Base-by-base conservation (phyloP, 148 eudicot genomes). In the Pharnaceum exiguum region DNA sequence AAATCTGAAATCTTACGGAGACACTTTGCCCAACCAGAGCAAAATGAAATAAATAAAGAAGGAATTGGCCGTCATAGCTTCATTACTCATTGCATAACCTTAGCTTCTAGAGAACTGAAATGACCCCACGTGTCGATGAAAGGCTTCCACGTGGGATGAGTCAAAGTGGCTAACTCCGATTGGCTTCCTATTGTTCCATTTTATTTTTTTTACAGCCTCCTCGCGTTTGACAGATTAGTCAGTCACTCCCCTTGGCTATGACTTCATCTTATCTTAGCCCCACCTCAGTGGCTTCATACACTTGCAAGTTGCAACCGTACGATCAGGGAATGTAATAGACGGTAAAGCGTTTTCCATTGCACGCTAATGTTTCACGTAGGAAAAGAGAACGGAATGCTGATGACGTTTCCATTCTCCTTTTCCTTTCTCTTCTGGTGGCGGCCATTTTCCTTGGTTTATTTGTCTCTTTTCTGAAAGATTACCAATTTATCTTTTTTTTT, bases 91-190 rank as follows among this genome's bases (percentile, higher is more conserved):
- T n/a, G n/a, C n/a, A n/a, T n/a, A n/a, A n/a, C 37, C 22, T 28
- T 9, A 25, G 19, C 10, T 54, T 54, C 58, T 52, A 54, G 29
- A 54, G 27, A 35, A 29, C 58, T 19, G 21, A 22, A 54, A 54
- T 54, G 29, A 32, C 28, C 44, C 46, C n/a, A 55, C 59, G 59
- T 55, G 59, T 55, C 31, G 23, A 36, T 13, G 18, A 4, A 8
- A 35, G 15, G 13, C 21, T 13, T 55, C 40, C 31, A 37, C 46
- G 31, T 36, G 45, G 43, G 26, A 51, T 12, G 11, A 7, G 6
- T 13, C 59, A 29, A 55, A 43, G 26, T 24, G 59, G 28, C 7
- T 5, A 3, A 2, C 16, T 36, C 25, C 13, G 4, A 55, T 23
- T 55, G 59, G 45, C 0, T 1, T 0, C 19, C 7, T 5, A 18